Percentiles rank a stretch among this genome's conserved stretches.
These are phyloP conservation scores for Colletotrichum sp. DNA, from an alignment of 2,329 filamentous ascomycete species.

Conservation along the genomic window DNA sequence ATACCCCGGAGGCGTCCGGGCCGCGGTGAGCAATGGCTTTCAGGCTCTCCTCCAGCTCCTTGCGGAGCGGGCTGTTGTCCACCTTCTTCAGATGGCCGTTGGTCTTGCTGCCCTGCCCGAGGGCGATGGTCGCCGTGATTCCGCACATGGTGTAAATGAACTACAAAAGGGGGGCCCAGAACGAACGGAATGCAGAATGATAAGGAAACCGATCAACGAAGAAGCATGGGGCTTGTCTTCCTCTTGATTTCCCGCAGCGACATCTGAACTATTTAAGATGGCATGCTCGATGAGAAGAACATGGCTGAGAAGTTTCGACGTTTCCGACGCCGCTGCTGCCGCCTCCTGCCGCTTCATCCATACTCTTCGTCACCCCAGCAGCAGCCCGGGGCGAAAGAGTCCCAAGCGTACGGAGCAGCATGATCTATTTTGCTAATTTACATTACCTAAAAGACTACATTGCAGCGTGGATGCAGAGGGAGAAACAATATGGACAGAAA, in stretches of 20 bases:
- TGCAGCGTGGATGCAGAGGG: background rate
- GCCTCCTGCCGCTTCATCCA: background rate
- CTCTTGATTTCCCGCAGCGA: background rate
- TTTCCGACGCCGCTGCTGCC: background rate
- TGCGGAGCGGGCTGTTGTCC: background rate
- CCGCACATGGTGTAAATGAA: constrained; percentile 10
- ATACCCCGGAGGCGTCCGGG: constrained; percentile 32
- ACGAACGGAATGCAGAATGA: too few species aligned
- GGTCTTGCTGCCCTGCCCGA: background rate
- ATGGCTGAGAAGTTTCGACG: background rate
- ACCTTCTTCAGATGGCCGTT: background rate
- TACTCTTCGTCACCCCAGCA: background rate
- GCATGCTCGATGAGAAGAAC: background rate
- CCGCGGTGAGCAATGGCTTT: constrained; percentile 33
- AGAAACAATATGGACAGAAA: background rate
- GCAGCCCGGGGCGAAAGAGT: background rate
- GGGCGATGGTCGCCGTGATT: constrained; percentile 8
- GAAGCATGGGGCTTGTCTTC: background rate
- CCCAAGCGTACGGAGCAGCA: background rate
- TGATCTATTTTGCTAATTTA: background rate
- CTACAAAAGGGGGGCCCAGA: background rate
- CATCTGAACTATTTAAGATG: background rate
- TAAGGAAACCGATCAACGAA: background rate
- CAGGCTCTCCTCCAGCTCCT: constrained; percentile 26
- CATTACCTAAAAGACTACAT: background rate